phyloP scores from a whole-genome alignment of 2,329 filamentous ascomycete species.

The Cadophora sp. region DNA sequence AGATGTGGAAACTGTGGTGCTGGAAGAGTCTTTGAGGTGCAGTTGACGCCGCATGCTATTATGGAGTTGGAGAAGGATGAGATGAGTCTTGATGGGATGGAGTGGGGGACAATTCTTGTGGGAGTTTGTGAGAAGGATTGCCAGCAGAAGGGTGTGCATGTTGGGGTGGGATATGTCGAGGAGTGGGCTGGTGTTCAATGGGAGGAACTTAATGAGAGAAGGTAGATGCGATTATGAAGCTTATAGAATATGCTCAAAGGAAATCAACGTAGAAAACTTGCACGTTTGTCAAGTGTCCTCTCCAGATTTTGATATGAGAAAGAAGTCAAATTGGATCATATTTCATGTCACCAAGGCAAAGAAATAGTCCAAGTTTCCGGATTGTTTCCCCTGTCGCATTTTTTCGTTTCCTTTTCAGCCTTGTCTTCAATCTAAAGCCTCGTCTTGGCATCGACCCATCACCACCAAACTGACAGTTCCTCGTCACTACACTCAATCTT shows the following conservation, averaged over 20 bases:
- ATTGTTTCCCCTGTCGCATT: no score
- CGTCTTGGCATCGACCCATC: conserved; percentile 21
- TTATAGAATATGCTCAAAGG: background rate
- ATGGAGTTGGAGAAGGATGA: conserved; percentile 84
- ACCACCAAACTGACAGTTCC: conserved; percentile 6
- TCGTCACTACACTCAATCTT: background rate
- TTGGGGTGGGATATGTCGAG: conserved; percentile 80
- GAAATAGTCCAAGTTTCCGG: background rate
- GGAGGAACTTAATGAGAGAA: conserved; percentile 70
- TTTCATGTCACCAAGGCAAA: background rate
- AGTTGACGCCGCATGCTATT: conserved; percentile 91
- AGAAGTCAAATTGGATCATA: background rate
- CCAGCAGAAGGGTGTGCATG: conserved; percentile 60
- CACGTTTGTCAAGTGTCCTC: background rate
- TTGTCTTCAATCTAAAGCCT: conserved; percentile 20
- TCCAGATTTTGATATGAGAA: background rate
- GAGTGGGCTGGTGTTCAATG: conserved; percentile 99
- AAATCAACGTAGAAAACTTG: background rate
- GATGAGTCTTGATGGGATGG: conserved; percentile 82
- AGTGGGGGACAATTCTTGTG: conserved; percentile 94
- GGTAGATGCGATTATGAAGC: conserved; percentile 2
- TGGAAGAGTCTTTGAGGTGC: conserved; percentile 84
- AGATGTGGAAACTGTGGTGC: conserved; percentile 78
- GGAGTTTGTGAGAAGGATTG: conserved; percentile 87
- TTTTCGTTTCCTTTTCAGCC: conserved; percentile 7